Conservation (phyloP, 78 protist genomes). For the Monocercomonoides exilis region DNA sequence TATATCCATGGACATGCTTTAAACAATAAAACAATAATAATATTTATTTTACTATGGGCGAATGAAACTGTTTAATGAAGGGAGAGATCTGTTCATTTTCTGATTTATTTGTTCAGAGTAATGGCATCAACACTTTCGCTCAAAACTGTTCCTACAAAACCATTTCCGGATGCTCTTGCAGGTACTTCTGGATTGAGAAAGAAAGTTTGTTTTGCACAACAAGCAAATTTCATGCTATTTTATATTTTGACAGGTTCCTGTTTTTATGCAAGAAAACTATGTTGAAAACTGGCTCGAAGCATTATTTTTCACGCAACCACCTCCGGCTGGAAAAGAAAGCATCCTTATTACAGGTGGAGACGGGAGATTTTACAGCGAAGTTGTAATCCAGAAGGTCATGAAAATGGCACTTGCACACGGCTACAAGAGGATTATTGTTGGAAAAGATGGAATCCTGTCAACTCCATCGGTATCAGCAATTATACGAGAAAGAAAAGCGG, state of each 20-base stretch:
- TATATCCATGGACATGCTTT: background rate
- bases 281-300: slow-evolving; percentile 81
- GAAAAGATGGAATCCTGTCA: slow-evolving; percentile 75
- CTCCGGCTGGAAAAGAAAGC: background rate
- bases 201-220: slow-evolving; percentile 24
- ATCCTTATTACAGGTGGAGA: slow-evolving; percentile 70
- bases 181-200: slow-evolving; percentile 85
- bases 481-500: slow-evolving; percentile 41
- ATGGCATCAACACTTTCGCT: too few relatives aligned
- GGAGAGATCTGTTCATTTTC: too few relatives aligned
- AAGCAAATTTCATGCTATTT: background rate
- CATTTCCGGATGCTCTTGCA: background rate
- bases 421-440: slow-evolving; percentile 46
- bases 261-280: slow-evolving; percentile 45
- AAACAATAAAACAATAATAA: too few relatives aligned
- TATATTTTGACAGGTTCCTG: background rate
- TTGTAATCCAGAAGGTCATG: slow-evolving; percentile 69
- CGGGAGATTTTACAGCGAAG: slow-evolving; percentile 71
- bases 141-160: background rate
- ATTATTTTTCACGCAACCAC: slow-evolving; percentile 34
- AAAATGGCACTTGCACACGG: slow-evolving; percentile 76
- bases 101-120: too few relatives aligned
- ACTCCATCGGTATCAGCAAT: slow-evolving; percentile 87
- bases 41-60: too few relatives aligned
- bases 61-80: too few relatives aligned